Percentiles rank a stretch among this genome's conserved stretches.
Evolutionary conservation across 140 eudicot genomes (phyloP).

Genomic region (Flaveria floridana): DNA sequence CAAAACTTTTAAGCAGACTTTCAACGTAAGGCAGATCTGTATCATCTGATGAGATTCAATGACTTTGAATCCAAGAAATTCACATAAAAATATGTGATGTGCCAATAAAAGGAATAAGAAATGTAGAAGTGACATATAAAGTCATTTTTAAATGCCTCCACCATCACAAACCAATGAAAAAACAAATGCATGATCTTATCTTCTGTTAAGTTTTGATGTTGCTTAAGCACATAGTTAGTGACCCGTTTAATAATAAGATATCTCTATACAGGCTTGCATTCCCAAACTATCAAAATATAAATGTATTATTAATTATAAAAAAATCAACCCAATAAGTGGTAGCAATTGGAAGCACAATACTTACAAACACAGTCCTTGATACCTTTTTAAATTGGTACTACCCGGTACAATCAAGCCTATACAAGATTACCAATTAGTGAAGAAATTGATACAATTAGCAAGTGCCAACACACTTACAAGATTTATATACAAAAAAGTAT

Average conservation of each 20-base stretch:
- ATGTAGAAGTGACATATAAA: neutral
- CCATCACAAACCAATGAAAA: conserved; percentile 56
- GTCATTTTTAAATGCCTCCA: conserved; percentile 42
- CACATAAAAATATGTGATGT: neutral
- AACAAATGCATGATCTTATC: conserved; percentile 47
- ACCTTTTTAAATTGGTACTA: conserved; percentile 59
- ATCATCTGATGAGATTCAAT: conserved; percentile 1
- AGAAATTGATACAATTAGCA: too few species aligned
- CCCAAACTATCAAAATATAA: conserved; percentile 54
- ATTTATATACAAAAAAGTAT: too few species aligned
- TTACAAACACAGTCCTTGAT: conserved; percentile 69
- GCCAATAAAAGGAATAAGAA: neutral
- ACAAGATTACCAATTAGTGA: too few species aligned
- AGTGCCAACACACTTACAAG: too few species aligned
- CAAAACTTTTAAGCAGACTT: conserved; percentile 52
- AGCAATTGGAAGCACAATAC: conserved; percentile 27
- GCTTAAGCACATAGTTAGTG: conserved; percentile 56
- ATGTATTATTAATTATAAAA: conserved; percentile 8
- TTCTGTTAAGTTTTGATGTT: conserved; percentile 46
- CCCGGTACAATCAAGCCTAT: too few species aligned
- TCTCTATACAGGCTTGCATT: conserved; percentile 58
- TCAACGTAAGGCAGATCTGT: conserved; percentile 40
- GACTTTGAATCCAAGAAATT: conserved; percentile 23
- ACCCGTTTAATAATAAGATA: conserved; percentile 65
- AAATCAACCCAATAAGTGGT: conserved; percentile 7